Percentiles rank a stretch among this genome's conserved stretches.
phyloP scores from a whole-genome alignment of 2,329 filamentous ascomycete species.

The Dichotomopilus funicola region DNA sequence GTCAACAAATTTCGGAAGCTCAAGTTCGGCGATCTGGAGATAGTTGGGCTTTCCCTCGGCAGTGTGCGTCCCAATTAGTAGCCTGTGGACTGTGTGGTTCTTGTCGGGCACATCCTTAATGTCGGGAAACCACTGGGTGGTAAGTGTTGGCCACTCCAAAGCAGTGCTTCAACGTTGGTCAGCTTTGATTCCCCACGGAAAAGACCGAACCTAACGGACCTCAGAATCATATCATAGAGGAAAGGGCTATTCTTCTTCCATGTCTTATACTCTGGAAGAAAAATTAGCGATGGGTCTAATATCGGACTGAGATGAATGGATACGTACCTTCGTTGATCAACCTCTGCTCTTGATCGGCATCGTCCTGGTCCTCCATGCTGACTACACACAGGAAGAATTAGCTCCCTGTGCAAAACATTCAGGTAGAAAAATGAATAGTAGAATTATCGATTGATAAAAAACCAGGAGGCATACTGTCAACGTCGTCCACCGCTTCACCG shows the following conservation, averaged over 20 bases:
- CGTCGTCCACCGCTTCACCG: constrained; percentile 42
- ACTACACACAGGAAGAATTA: constrained; percentile 30
- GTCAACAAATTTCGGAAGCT: constrained; percentile 72
- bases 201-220: constrained; percentile 36
- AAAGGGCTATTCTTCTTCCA: constrained; percentile 99
- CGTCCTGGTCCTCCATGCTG: constrained; percentile 57
- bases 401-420: neutral
- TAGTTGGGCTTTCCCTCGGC: constrained; percentile 81
- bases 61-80: constrained; percentile 92
- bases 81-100: constrained; percentile 77
- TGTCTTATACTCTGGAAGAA: constrained; percentile 80
- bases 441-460: neutral
- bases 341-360: constrained; percentile 70
- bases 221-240: constrained; percentile 95
- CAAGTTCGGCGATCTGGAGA: constrained; percentile 88
- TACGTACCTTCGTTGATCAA: constrained; percentile 80
- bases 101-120: constrained; percentile 82
- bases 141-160: constrained; percentile 93
- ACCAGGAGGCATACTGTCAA: constrained; percentile 36
- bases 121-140: constrained; percentile 97
- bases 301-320: neutral
- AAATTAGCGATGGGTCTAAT: constrained; percentile 1
- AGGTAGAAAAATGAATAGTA: no score
- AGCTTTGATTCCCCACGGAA: constrained; percentile 1
- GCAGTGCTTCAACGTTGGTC: constrained; percentile 56